Conservation (phyloP, 2,329 filamentous ascomycete species). For the Ustulina deusta region DNA sequence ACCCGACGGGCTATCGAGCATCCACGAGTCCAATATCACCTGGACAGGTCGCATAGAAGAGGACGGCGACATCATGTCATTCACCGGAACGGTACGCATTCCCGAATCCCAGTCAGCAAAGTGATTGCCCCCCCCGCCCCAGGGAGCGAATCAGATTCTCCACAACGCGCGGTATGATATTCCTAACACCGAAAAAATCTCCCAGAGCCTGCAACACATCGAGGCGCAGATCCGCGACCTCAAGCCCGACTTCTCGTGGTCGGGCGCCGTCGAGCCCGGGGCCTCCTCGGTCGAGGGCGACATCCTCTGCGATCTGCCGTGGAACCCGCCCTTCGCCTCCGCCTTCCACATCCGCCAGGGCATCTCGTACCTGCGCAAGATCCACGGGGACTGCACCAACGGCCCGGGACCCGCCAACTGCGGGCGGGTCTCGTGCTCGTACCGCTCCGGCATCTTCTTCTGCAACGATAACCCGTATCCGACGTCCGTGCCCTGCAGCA, state of each 20-base stretch:
- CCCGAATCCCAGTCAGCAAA: no score
- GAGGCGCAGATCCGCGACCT: slow-evolving; percentile 30
- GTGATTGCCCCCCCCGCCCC: neutral
- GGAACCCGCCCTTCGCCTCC: slow-evolving; percentile 33
- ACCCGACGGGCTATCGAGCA: neutral
- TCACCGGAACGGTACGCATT: slow-evolving; percentile 30
- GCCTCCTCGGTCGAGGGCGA: slow-evolving; percentile 1
- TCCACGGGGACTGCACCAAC: slow-evolving; percentile 35
- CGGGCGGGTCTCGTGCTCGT: slow-evolving; percentile 38
- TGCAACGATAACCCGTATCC: slow-evolving; percentile 39
- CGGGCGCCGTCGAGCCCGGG: neutral
- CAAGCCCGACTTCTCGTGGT: slow-evolving; percentile 31
- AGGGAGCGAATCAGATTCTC: neutral
- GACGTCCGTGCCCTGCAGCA: slow-evolving; percentile 35
- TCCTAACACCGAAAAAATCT: neutral
- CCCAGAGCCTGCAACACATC: slow-evolving; percentile 29
- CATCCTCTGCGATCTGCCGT: slow-evolving; percentile 29
- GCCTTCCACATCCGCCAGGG: slow-evolving; percentile 38
- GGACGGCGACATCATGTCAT: slow-evolving; percentile 6
- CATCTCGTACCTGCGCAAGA: slow-evolving; percentile 31
- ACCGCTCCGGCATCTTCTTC: slow-evolving; percentile 38
- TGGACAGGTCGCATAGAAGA: slow-evolving; percentile 33
- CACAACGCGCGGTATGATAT: neutral
- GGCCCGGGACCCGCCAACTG: slow-evolving; percentile 39
- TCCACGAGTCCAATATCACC: slow-evolving; percentile 19